These are phyloP conservation scores for Elaeis guineensis DNA, from an alignment of 176 grass and related monocot genomes.

Conservation along the genomic window DNA sequence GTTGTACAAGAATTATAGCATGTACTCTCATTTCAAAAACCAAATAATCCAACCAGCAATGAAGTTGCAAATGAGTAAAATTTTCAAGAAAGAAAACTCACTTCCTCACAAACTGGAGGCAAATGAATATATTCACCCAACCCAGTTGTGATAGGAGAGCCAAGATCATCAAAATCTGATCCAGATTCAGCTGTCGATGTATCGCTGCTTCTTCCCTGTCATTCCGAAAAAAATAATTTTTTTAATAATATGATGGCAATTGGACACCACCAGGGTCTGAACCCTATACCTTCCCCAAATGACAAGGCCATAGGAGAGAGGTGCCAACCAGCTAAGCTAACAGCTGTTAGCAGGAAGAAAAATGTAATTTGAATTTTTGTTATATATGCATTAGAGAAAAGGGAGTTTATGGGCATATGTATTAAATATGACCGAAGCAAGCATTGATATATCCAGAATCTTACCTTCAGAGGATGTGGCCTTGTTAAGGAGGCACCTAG, in stretches of 20 bases:
- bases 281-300: too few relatives aligned
- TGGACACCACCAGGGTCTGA: too few relatives aligned
- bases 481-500: conserved; percentile 44
- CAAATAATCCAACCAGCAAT: background rate
- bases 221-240: background rate
- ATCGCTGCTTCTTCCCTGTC: conserved; percentile 76
- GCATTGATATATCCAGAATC: background rate
- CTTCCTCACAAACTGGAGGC: conserved; percentile 26
- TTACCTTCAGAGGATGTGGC: conserved; percentile 57
- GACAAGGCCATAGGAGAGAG: too few relatives aligned
- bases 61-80: too few relatives aligned
- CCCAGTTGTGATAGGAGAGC: conserved; percentile 55
- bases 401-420: too few relatives aligned
- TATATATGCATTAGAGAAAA: too few relatives aligned
- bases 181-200: conserved; percentile 77
- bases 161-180: conserved; percentile 77
- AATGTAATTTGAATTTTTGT: too few relatives aligned
- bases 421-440: too few relatives aligned
- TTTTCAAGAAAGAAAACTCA: conserved; percentile 16
- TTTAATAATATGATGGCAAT: too few relatives aligned
- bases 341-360: too few relatives aligned
- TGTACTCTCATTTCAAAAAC: background rate
- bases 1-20: too few relatives aligned
- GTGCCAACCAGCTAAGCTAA: too few relatives aligned
- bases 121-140: conserved; percentile 36